phyloP scores from a whole-genome alignment of 2,329 filamentous ascomycete genomes.

The Curvularia verruculosa region DNA sequence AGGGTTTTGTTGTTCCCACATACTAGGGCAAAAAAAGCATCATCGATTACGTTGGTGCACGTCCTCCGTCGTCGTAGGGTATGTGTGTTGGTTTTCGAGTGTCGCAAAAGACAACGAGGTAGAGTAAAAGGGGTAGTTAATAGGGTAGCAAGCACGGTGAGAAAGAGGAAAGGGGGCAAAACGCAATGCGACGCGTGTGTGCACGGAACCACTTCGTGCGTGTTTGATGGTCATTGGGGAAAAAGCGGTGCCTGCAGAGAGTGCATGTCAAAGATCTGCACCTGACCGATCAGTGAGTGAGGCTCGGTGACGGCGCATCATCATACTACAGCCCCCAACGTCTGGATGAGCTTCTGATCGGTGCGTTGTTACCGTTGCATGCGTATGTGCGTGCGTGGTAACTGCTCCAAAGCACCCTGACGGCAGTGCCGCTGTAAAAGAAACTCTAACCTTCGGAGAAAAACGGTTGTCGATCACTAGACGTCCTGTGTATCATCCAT shows the following conservation, averaged over 20 bases:
- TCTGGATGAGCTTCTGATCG: not conserved
- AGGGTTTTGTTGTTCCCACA: not conserved
- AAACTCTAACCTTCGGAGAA: not conserved
- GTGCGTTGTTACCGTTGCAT: not conserved
- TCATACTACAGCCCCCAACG: not conserved
- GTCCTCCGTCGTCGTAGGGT: too few relatives aligned
- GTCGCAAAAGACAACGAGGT: not conserved
- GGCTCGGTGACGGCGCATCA: not conserved
- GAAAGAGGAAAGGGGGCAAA: not conserved
- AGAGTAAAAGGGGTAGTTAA: not conserved
- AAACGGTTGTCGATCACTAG: not conserved
- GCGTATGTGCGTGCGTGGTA: not conserved
- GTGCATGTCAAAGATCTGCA: not conserved
- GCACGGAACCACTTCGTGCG: not conserved
- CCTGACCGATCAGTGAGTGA: not conserved
- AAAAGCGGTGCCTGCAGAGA: not conserved
- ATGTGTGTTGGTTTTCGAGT: not conserved
- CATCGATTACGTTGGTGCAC: not conserved
- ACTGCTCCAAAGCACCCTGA: not conserved
- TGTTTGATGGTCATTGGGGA: slow-evolving; percentile 7
- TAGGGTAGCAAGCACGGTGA: not conserved
- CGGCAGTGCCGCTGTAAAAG: not conserved
- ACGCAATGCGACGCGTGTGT: slow-evolving; percentile 9
- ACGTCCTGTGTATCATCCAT: too few relatives aligned
- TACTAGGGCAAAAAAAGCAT: not conserved